phyloP scores from a whole-genome alignment of 2,329 filamentous ascomycete species.

The Shiraia bambusicola region DNA sequence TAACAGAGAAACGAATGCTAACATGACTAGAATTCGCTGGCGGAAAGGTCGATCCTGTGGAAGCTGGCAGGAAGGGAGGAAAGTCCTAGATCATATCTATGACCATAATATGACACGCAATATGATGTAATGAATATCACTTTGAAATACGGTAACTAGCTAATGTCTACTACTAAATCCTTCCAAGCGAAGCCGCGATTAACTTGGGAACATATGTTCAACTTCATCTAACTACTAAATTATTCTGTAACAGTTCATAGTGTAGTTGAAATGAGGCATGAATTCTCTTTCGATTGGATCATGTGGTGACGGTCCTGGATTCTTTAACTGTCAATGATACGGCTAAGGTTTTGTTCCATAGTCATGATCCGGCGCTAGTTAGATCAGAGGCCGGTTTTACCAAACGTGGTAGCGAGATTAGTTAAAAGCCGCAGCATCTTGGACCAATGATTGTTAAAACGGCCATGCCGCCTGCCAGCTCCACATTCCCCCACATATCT shows the following conservation, averaged over 20 bases:
- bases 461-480: constrained; percentile 6
- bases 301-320: too few relatives aligned
- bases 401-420: too few relatives aligned
- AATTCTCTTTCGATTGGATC: too few relatives aligned
- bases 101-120: neutral
- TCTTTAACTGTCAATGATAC: too few relatives aligned
- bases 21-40: constrained; percentile 9
- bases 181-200: too few relatives aligned
- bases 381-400: constrained; percentile 5
- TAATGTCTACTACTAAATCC: too few relatives aligned
- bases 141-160: too few relatives aligned
- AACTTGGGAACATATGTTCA: too few relatives aligned
- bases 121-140: too few relatives aligned
- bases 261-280: too few relatives aligned
- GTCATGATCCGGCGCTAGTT: constrained; percentile 1
- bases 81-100: constrained; percentile 6
- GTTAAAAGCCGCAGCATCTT: neutral
- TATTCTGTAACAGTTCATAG: too few relatives aligned
- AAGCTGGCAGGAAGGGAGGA: constrained; percentile 16
- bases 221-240: too few relatives aligned
- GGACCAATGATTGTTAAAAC: constrained; percentile 8
- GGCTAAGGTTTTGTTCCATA: neutral
- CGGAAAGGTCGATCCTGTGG: constrained; percentile 14
- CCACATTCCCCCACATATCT: constrained; percentile 13
- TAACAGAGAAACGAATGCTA: neutral